A percentile compares a stretch with the other conserved stretches of the same genome.
Conservation (phyloP, 1,139 yeast genomes). For the Protomyces macrosporus region DNA sequence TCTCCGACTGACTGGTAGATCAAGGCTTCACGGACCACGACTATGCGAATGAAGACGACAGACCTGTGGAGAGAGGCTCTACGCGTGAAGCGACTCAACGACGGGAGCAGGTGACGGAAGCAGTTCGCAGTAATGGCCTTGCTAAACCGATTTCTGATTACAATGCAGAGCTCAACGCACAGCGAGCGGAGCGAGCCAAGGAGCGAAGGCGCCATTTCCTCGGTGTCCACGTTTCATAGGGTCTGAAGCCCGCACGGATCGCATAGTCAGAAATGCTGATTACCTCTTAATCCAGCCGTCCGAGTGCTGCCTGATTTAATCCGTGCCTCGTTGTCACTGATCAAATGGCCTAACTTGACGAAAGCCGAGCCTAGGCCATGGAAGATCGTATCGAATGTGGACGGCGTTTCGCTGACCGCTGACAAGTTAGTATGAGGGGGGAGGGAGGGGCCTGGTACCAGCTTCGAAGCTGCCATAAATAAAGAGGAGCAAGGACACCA, state of each 20-base stretch:
- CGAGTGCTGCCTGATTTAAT: background rate
- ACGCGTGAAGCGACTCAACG: conserved; percentile 8
- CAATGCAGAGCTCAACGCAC: conserved; percentile 8
- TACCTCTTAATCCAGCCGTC: background rate
- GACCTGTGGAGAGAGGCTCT: conserved; percentile 5
- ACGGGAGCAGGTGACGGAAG: conserved; percentile 8
- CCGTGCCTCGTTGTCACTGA: background rate
- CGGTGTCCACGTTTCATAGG: background rate
- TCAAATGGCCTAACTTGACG: background rate
- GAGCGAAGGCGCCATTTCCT: background rate
- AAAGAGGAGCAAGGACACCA: background rate
- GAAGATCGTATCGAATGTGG: too few species aligned
- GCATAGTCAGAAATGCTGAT: background rate
- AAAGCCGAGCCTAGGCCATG: too few species aligned
- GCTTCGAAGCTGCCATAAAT: conserved; percentile 7
- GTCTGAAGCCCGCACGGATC: background rate
- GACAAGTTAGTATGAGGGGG: too few species aligned
- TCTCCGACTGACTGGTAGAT: conserved; percentile 31
- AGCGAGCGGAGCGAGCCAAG: background rate
- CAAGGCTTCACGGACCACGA: conserved; percentile 44
- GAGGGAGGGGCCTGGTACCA: background rate
- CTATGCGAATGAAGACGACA: conserved; percentile 29
- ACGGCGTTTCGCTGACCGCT: too few species aligned
- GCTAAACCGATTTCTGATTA: conserved; percentile 11
- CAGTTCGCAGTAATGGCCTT: background rate